A percentile compares a stretch with the other conserved stretches of the same genome.
Evolutionary conservation across 2,329 filamentous ascomycete species (phyloP).

Genomic region (Ceratocystis ficicola): DNA sequence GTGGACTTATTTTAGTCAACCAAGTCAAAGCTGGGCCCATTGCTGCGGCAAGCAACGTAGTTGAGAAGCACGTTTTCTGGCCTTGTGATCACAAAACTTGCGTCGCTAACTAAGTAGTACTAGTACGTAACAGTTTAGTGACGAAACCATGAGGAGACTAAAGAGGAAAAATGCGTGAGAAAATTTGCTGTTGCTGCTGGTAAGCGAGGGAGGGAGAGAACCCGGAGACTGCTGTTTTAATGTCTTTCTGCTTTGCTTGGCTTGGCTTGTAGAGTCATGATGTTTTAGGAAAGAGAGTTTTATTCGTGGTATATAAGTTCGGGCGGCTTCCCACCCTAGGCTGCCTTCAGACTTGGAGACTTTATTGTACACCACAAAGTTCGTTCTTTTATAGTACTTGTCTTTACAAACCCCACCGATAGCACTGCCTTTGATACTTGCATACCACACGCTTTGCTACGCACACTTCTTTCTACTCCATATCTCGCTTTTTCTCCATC

Average conservation of each 20-base stretch:
- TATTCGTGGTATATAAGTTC: conserved; percentile 10
- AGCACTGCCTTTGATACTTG: background rate
- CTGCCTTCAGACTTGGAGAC: background rate
- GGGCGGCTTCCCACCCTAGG: background rate
- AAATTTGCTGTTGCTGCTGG: conserved; percentile 2
- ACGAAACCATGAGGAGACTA: background rate
- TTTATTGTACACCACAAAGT: background rate
- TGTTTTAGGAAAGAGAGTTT: background rate
- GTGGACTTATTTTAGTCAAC: background rate
- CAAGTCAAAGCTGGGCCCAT: background rate
- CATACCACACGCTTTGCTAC: background rate
- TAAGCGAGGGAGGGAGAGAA: background rate
- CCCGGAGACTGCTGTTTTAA: background rate
- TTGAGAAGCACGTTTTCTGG: conserved; percentile 9
- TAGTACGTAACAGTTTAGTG: conserved; percentile 11
- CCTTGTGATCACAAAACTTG: conserved; percentile 7
- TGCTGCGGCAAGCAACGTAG: background rate
- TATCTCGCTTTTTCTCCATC: background rate
- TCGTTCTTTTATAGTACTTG: background rate
- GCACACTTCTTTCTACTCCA: background rate
- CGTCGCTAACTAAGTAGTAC: background rate
- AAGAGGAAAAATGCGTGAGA: background rate
- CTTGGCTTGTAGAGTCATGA: conserved; percentile 1
- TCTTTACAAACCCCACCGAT: background rate
- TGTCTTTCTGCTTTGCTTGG: background rate